These are phyloP conservation scores for Zostera marina DNA, from an alignment of 116 monocot genomes.

Conservation along the genomic window DNA sequence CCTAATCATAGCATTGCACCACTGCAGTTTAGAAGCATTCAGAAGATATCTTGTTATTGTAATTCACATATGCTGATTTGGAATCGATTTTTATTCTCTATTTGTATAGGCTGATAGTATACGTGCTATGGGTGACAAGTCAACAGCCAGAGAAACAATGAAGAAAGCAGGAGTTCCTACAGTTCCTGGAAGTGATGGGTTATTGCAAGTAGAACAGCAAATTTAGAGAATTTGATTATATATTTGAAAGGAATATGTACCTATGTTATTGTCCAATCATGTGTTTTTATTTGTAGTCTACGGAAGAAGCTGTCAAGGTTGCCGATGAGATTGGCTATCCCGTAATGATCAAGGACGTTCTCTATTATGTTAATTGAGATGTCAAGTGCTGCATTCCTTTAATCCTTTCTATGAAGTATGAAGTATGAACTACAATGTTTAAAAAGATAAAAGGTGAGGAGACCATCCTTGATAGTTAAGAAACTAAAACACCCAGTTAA, in stretches of 20 bases:
- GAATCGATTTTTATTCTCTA: neutral
- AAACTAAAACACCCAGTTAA: no score
- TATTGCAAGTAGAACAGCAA: slow-evolving; percentile 43
- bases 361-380: neutral
- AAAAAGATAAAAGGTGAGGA: no score
- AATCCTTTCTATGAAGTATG: no score
- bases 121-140: slow-evolving; percentile 92
- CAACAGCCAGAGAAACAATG: slow-evolving; percentile 98
- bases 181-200: slow-evolving; percentile 88
- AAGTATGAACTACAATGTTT: no score
- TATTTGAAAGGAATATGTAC: neutral
- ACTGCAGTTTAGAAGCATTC: no score
- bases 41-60: no score
- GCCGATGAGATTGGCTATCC: slow-evolving; percentile 81
- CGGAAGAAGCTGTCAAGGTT: slow-evolving; percentile 70
- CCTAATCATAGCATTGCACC: no score
- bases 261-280: neutral
- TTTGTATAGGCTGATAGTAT: slow-evolving; percentile 74
- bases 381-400: no score
- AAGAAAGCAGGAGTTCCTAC: slow-evolving; percentile 97
- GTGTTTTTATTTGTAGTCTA: slow-evolving; percentile 24
- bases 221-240: no score
- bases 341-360: slow-evolving; percentile 85
- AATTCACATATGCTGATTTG: no score
- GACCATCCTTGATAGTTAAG: no score